phyloP scores from a whole-genome alignment of 495 filamentous ascomycete species.

The Sordaria brevicollis region DNA sequence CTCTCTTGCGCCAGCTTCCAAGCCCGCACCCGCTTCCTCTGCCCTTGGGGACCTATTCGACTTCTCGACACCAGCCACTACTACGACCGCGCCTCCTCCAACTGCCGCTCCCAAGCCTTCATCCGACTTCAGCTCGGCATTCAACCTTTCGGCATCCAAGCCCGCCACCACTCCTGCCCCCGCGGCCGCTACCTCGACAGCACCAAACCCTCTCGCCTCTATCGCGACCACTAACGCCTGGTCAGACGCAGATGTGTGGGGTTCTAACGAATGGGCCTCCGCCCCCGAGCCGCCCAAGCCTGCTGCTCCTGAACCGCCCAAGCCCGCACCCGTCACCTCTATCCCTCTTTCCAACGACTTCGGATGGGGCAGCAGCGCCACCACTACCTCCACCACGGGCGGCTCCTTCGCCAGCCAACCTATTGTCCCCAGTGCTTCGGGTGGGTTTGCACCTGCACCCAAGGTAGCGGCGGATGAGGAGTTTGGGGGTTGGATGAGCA shows the following conservation, averaged over 20 bases:
- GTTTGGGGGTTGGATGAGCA: constrained; percentile 85
- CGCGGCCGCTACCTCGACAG: constrained; percentile 17
- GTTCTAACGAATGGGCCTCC: constrained; percentile 44
- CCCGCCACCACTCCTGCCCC: constrained; percentile 36
- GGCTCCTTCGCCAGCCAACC: constrained; percentile 39
- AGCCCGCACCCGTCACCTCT: constrained; percentile 23
- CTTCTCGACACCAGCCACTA: constrained; percentile 43
- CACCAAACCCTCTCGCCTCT: constrained; percentile 21
- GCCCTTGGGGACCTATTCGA: constrained; percentile 71
- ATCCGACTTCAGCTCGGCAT: constrained; percentile 46
- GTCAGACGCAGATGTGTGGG: constrained; percentile 40
- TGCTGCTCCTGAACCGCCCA: constrained; percentile 17
- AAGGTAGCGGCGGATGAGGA: constrained; percentile 78
- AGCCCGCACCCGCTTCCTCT: constrained; percentile 37
- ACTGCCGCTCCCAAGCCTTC: constrained; percentile 32
- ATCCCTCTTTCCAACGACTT: constrained; percentile 31
- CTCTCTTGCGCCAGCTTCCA: constrained; percentile 35
- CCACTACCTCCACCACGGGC: background rate
- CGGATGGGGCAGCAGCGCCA: constrained; percentile 42
- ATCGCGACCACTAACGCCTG: constrained; percentile 37
- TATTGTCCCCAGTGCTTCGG: constrained; percentile 40
- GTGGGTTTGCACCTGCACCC: constrained; percentile 43
- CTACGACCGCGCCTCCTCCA: constrained; percentile 35
- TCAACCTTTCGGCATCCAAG: constrained; percentile 61
- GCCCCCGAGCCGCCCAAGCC: constrained; percentile 31